Evolutionary conservation across 208 protist genomes (phyloP).

Genomic region (Naegleria gruberi): DNA sequence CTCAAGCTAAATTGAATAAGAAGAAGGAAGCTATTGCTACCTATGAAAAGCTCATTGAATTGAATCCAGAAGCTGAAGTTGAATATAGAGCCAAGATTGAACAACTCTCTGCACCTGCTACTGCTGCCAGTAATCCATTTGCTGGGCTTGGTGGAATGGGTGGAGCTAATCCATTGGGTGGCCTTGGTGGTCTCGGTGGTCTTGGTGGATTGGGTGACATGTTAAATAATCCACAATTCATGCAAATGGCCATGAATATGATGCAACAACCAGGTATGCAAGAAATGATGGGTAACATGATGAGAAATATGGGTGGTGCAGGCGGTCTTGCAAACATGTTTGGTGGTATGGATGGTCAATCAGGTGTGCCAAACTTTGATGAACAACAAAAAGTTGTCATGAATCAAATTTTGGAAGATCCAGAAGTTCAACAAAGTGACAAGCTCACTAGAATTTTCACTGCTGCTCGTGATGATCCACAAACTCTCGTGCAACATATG

Average conservation of each 20-base stretch:
- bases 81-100: not conserved
- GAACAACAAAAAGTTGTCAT: not conserved
- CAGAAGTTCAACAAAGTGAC: conserved; percentile 4
- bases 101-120: not conserved
- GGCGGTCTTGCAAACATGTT: not conserved
- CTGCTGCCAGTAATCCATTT: not conserved
- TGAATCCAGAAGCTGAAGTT: not conserved
- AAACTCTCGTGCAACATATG: not conserved
- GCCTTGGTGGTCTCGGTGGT: not conserved
- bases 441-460: not conserved
- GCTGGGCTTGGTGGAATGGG: not conserved
- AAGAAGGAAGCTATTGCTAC: not conserved
- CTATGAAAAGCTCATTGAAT: not conserved
- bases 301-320: not conserved
- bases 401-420: not conserved
- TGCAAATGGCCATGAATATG: not conserved
- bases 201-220: not conserved
- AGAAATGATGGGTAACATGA: conserved; percentile 12
- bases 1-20: not conserved
- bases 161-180: not conserved
- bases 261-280: conserved; percentile 21
- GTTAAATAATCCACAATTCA: conserved; percentile 12
- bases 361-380: not conserved
- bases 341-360: not conserved
- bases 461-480: not conserved